Percentiles rank a stretch among this genome's conserved stretches.
phyloP scores from a whole-genome alignment of 1,284 basidiomycete species.

The Ganoderma leucocontextum region DNA sequence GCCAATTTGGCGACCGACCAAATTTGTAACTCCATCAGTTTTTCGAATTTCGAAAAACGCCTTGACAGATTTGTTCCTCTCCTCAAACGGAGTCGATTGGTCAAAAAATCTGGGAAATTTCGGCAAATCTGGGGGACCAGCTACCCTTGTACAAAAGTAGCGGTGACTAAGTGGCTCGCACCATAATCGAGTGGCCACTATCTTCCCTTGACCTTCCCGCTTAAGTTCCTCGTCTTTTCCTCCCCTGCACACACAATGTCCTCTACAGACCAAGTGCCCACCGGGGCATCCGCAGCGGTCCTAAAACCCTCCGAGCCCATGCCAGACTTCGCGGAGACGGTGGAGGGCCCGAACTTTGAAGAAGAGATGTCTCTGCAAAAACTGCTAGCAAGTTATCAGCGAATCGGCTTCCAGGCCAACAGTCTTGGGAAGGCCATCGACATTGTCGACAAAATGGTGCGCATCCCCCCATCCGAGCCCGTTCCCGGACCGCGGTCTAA shows the following conservation, averaged over 20 bases:
- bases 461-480: slow-evolving; percentile 6
- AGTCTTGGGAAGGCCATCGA: slow-evolving; percentile 90
- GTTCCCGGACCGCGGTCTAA: slow-evolving; percentile 16
- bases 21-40: too few relatives aligned
- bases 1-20: too few relatives aligned
- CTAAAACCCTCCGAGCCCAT: slow-evolving; percentile 83
- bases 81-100: too few relatives aligned
- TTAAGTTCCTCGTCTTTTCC: neutral
- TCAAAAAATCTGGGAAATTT: too few relatives aligned
- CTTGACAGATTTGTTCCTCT: too few relatives aligned
- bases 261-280: slow-evolving; percentile 51
- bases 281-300: slow-evolving; percentile 73
- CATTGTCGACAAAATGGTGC: slow-evolving; percentile 90
- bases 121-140: too few relatives aligned
- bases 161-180: too few relatives aligned
- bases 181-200: too few relatives aligned
- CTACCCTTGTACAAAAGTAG: too few relatives aligned
- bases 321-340: slow-evolving; percentile 75
- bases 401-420: slow-evolving; percentile 96
- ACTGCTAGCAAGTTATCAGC: slow-evolving; percentile 83
- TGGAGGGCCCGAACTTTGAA: slow-evolving; percentile 91
- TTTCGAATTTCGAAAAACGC: too few relatives aligned
- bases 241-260: slow-evolving; percentile 26
- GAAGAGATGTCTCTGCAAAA: slow-evolving; percentile 71
- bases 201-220: too few relatives aligned